Base-by-base conservation (phyloP, 164 flowering plant species). In the Aristolochia californica region DNA sequence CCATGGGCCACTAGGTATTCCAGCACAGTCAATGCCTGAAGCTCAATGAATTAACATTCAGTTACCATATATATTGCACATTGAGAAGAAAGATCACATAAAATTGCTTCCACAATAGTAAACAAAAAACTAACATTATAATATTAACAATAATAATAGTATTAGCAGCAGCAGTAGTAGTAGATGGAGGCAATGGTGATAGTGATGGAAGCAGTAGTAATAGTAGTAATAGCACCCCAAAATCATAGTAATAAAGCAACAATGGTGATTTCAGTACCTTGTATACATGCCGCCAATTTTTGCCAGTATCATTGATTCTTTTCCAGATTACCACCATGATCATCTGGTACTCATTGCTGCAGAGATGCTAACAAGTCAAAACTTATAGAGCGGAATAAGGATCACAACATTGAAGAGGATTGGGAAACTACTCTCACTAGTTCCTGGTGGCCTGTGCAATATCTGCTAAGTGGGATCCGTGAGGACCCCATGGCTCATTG, bases 401-500 rank as follows among this genome's bases (percentile, higher is more conserved):
- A 51, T 14, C 14, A 60, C 24, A 49, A 5, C 21, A 51, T 43
- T 14, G 40, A 51, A 43, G 12, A 16, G 48, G 43, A 48, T 17
- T 26, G 48, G 18, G 30, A 9, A 51, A 38, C 34, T 5, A 12
- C 28, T 59, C 91, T 72, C 72, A 93, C 99, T 80, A 84, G 68
- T 93, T 89, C 76, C 82, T 79, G 8, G 90, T 64, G 60, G 99
- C 97, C 63, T 83, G 82, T 20, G 99, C 99, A 82, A 94, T 82
- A 73, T 94, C 99, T 45, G 97, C 87, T 58, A 94, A 87, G 65
- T 74, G 81, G 44, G 96, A 70, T 61, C 97, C 99, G 82, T 94
- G 97, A 59, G 99, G 97, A 70, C 99, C 99, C 99, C 97, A 90
- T 4, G 96, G 81, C 75, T 94, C 99, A 76, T 94, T 94, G 80